Base-by-base conservation (phyloP, 805 yeast genomes). In the Candida sphagnicola region DNA sequence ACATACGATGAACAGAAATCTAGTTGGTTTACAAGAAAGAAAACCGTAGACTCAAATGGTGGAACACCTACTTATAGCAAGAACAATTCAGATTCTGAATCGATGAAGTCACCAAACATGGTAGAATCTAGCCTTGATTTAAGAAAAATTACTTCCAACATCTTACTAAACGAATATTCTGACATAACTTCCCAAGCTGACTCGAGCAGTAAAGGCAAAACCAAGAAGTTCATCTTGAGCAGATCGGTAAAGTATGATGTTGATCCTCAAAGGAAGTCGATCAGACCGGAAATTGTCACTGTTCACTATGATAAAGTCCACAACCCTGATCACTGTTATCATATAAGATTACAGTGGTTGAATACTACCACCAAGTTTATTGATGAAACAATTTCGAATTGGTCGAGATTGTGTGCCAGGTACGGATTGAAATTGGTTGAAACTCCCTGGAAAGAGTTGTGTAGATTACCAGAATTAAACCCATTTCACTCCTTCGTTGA, bases 301-400 rank as follows among this genome's bases (percentile, higher is more conserved):
- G 88, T 93, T 1, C 97, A 91, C 60, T 86, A 87, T 53, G 99
- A 93, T 56, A 74, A 82, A 31, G 90, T 90, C 3, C 96, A 89
- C 57, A 91, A 90, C 54, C 96, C 97, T 0, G 91, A 85, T 48
- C 95, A 90, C 51, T 90, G 97, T 54, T 93, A 82, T 65, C 98
- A 91, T 53, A 74, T 93, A 23, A 70, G 96, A 34, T 59, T 91
- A 11, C 97, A 93, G 56, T 93, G 99, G 99, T 64, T 91, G 23
- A 87, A 85, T 43, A 80, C 95, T 0, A 88, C 98, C 0, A 84
- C 95, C 2, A 85, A 85, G 54, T 62, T 63, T 38, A 57, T 64
- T 31, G 64, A 59, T 31, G 61, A 57, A 38, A 50, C 59, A 5
- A 52, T 58, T 12, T 52, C 43, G 18, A 50, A 78, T 34, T 84